These are phyloP conservation scores for Lathyrus aphaca DNA, from an alignment of 306 rosid genomes.

Conservation along the genomic window DNA sequence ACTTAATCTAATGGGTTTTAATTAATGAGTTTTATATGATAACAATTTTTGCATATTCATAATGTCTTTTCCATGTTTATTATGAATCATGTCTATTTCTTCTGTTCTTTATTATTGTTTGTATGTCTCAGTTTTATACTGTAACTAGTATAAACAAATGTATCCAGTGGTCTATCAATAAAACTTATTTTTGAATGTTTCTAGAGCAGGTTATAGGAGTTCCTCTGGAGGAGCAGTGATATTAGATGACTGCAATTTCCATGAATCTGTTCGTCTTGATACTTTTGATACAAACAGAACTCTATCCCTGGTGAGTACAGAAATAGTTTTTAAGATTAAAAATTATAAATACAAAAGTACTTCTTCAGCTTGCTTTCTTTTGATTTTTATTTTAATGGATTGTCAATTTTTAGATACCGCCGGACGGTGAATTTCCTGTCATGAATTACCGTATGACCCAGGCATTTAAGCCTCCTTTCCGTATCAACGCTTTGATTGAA, in stretches of 20 bases:
- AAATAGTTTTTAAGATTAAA: constrained; percentile 18
- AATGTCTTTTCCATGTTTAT: constrained; percentile 7
- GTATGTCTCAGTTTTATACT: constrained; percentile 23
- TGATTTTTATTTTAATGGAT: constrained; percentile 26
- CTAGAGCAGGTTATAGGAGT: constrained; percentile 64
- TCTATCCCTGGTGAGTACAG: constrained; percentile 67
- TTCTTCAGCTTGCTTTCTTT: constrained; percentile 20
- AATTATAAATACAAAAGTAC: not conserved
- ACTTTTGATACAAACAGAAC: constrained; percentile 72
- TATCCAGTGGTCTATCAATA: constrained; percentile 35
- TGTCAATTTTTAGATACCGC: constrained; percentile 61
- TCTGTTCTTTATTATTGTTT: constrained; percentile 25
- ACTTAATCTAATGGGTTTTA: constrained; percentile 28
- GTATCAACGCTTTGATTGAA: constrained; percentile 74
- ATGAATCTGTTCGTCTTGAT: constrained; percentile 88
- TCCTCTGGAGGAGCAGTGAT: constrained; percentile 69
- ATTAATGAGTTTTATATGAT: constrained; percentile 26
- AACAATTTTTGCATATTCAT: constrained; percentile 4
- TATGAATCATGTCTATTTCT: constrained; percentile 23
- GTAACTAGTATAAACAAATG: constrained; percentile 21
- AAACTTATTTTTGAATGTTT: constrained; percentile 38
- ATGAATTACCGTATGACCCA: constrained; percentile 92
- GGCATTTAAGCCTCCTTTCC: constrained; percentile 84
- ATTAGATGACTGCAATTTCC: constrained; percentile 90
- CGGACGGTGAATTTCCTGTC: constrained; percentile 88